Evolutionary conservation across 768 basidiomycete species (phyloP).

Genomic region (Hygrocybe punicea): DNA sequence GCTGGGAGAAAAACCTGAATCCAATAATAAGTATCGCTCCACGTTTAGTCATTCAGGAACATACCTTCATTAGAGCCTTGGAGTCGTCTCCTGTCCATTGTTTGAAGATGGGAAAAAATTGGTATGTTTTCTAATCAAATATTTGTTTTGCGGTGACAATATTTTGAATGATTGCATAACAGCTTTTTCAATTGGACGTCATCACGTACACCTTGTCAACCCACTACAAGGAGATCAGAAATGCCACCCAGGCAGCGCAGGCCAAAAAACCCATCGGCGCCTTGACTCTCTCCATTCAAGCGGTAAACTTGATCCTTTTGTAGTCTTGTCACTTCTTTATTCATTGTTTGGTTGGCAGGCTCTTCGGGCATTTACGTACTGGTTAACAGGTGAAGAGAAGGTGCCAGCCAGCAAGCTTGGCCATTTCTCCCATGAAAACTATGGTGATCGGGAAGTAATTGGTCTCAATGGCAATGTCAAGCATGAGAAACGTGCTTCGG

Average conservation of each 20-base stretch:
- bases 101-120: constrained; percentile 2
- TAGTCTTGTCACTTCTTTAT: background rate
- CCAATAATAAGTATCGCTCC: background rate
- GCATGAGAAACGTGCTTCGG: background rate
- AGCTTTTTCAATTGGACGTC: background rate
- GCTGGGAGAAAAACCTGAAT: constrained; percentile 22
- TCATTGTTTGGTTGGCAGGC: background rate
- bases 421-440: constrained; percentile 2
- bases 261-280: background rate
- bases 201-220: background rate
- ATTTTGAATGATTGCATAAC: background rate
- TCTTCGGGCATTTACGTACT: background rate
- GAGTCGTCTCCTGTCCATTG: constrained; percentile 16
- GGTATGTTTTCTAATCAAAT: background rate
- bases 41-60: background rate
- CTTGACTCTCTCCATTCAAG: background rate
- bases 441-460: background rate
- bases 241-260: background rate
- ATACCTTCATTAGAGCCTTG: constrained; percentile 13
- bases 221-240: constrained; percentile 1
- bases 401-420: background rate
- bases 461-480: background rate
- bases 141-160: background rate
- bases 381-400: background rate
- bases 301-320: background rate